phyloP scores from a whole-genome alignment of 192 early-diverging fungal species.

The Coemansia sp. region DNA sequence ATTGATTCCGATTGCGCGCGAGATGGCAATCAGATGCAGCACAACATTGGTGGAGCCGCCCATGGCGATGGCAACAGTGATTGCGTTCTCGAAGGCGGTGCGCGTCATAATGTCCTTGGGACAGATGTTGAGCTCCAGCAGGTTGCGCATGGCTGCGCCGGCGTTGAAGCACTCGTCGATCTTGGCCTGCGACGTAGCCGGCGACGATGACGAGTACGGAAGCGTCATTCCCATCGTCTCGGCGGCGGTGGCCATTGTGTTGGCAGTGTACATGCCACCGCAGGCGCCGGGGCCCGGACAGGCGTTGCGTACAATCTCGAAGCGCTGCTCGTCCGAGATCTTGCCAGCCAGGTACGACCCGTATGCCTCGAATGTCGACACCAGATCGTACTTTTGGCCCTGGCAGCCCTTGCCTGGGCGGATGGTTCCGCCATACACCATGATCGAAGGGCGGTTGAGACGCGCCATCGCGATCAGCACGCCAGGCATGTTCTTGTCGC shows the following conservation, averaged over 20 bases:
- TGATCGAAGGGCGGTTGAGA: slow-evolving; percentile 92
- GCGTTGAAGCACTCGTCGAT: slow-evolving; percentile 83
- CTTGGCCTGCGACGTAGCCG: slow-evolving; percentile 88
- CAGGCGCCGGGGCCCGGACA: slow-evolving; percentile 95
- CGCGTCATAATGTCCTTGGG: slow-evolving; percentile 97
- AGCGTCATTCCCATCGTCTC: slow-evolving; percentile 98
- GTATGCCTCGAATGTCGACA: slow-evolving; percentile 96
- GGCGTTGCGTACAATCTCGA: slow-evolving; percentile 68
- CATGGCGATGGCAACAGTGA: slow-evolving; percentile 88
- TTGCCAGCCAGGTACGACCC: slow-evolving; percentile 91
- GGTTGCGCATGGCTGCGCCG: slow-evolving; percentile 82
- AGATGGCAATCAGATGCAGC: slow-evolving; percentile 91
- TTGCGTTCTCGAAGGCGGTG: slow-evolving; percentile 94
- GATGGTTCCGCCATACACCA: slow-evolving; percentile 99
- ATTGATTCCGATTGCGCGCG: slow-evolving; percentile 77
- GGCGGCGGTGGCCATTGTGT: slow-evolving; percentile 96
- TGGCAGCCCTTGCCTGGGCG: slow-evolving; percentile 65
- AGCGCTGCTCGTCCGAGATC: slow-evolving; percentile 85
- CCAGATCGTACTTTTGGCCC: slow-evolving; percentile 82
- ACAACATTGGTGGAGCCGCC: slow-evolving; percentile 99
- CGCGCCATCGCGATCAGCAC: slow-evolving; percentile 95
- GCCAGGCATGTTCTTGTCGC: slow-evolving; percentile 99
- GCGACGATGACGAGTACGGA: slow-evolving; percentile 95
- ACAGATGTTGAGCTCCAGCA: slow-evolving; percentile 91
- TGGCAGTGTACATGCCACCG: slow-evolving; percentile 99